phyloP scores from a whole-genome alignment of 2,329 filamentous ascomycete genomes.

The Orbilia ellipsospora region DNA sequence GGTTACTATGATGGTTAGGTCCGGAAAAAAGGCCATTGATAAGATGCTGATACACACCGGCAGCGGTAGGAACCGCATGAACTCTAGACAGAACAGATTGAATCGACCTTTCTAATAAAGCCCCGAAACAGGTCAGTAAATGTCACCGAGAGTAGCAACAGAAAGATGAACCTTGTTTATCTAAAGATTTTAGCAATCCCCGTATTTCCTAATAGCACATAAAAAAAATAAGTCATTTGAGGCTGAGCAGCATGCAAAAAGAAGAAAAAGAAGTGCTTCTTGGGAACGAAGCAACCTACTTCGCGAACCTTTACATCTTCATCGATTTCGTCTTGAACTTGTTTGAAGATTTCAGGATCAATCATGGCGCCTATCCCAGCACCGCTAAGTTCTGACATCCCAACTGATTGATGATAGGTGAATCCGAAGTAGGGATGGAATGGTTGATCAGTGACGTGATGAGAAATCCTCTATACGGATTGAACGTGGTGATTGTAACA shows the following conservation, averaged over 20 bases:
- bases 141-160: not conserved
- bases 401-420: not conserved
- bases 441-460: not conserved
- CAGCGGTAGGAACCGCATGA: constrained; percentile 80
- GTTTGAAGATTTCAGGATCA: constrained; percentile 86
- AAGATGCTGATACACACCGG: constrained; percentile 65
- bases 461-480: no score
- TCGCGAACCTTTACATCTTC: constrained; percentile 85
- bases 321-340: constrained; percentile 88
- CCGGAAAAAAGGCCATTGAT: not conserved
- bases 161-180: constrained; percentile 72
- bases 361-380: constrained; percentile 21
- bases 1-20: constrained; percentile 68
- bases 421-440: not conserved
- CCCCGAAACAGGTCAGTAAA: not conserved
- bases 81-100: constrained; percentile 87
- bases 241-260: no score
- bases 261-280: not conserved
- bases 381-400: not conserved
- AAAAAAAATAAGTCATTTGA: no score
- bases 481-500: no score
- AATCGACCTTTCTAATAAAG: constrained; percentile 72
- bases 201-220: constrained; percentile 71
- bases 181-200: constrained; percentile 81
- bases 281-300: constrained; percentile 63